phyloP scores from a whole-genome alignment of 2,329 filamentous ascomycete species.

The Ophiostoma novo-ulmi region DNA sequence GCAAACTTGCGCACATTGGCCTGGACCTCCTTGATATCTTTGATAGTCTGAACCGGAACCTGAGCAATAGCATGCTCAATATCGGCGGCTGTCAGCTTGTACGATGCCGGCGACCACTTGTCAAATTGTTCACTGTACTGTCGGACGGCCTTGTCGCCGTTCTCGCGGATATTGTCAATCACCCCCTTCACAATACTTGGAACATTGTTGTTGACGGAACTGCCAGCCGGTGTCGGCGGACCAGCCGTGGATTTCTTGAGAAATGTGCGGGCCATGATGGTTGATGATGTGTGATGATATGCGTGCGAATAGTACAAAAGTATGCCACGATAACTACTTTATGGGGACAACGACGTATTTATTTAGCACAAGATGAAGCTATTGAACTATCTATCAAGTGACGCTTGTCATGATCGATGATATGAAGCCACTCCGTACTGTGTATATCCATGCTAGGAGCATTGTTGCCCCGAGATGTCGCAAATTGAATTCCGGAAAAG shows the following conservation, averaged over 20 bases:
- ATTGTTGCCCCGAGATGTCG: conserved; percentile 6
- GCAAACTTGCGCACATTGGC: conserved; percentile 47
- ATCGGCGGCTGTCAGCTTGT: conserved; percentile 43
- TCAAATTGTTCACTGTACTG: conserved; percentile 50
- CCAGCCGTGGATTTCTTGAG: background rate
- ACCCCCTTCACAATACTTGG: conserved; percentile 43
- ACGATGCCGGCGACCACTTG: conserved; percentile 46
- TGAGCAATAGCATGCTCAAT: conserved; percentile 43
- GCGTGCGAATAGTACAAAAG: background rate
- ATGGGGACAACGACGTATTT: background rate
- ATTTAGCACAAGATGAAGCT: background rate
- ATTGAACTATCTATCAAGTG: background rate
- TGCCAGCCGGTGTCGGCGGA: background rate
- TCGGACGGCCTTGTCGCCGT: conserved; percentile 46
- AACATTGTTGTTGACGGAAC: conserved; percentile 29
- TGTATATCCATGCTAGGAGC: background rate
- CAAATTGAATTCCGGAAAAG: background rate
- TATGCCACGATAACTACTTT: background rate
- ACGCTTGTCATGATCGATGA: background rate
- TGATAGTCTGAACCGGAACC: conserved; percentile 41
- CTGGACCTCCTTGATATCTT: conserved; percentile 42
- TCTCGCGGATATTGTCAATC: conserved; percentile 43
- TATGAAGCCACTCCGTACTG: background rate
- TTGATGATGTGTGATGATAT: background rate
- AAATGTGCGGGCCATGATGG: background rate